Conservation (phyloP, 2,329 filamentous ascomycete genomes). For the Curvularia spicifera region DNA sequence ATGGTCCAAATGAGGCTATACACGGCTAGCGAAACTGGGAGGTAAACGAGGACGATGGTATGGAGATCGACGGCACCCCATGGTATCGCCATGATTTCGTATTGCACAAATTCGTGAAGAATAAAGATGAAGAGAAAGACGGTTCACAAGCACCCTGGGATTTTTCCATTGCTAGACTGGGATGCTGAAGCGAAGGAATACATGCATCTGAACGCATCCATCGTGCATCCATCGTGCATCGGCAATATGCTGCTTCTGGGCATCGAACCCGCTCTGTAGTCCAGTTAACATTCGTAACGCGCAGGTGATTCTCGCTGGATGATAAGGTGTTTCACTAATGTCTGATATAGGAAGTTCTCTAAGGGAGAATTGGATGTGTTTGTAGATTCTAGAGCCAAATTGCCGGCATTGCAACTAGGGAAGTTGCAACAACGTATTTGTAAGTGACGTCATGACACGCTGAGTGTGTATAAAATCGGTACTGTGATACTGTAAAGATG, state of each 20-base stretch:
- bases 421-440: too few relatives aligned
- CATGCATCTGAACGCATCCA: not conserved
- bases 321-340: not conserved
- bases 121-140: not conserved
- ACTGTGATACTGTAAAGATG: too few relatives aligned
- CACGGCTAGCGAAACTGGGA: conserved; percentile 1
- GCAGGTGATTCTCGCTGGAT: not conserved
- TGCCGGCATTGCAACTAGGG: not conserved
- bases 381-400: not conserved
- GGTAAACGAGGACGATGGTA: conserved; percentile 7
- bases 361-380: not conserved
- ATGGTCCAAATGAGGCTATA: conserved; percentile 23
- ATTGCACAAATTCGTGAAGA: not conserved
- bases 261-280: not conserved
- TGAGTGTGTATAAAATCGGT: too few relatives aligned
- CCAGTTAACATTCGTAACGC: too few relatives aligned
- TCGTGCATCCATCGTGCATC: not conserved
- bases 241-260: not conserved
- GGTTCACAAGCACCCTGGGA: too few relatives aligned
- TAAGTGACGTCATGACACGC: too few relatives aligned
- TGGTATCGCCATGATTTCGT: not conserved
- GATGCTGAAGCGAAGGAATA: not conserved
- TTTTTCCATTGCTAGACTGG: not conserved
- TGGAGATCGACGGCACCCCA: not conserved
- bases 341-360: too few relatives aligned